phyloP scores from a whole-genome alignment of 2,329 filamentous ascomycete species.

The Stagonosporopsis cucurbitacearum region DNA sequence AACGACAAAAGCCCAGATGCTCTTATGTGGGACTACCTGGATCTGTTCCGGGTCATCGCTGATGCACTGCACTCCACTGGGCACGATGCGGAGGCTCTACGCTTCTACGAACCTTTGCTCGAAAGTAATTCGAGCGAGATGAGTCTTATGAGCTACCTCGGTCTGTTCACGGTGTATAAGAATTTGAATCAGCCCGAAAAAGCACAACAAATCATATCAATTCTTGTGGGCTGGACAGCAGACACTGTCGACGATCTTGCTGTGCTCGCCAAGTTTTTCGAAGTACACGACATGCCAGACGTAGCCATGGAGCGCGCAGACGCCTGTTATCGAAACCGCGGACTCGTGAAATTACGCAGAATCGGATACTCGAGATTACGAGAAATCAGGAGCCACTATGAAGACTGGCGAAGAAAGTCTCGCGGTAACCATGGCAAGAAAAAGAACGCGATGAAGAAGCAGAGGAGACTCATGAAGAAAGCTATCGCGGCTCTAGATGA shows the following conservation, averaged over 20 bases:
- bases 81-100: constrained; percentile 61
- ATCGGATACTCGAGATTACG: constrained; percentile 40
- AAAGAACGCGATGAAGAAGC: constrained; percentile 36
- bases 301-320: constrained; percentile 55
- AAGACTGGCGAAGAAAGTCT: constrained; percentile 32
- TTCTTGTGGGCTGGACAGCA: constrained; percentile 74
- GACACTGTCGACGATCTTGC: constrained; percentile 77
- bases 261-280: constrained; percentile 83
- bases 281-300: constrained; percentile 69
- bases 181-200: constrained; percentile 67
- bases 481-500: constrained; percentile 28
- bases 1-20: constrained; percentile 59
- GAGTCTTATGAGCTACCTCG: constrained; percentile 40
- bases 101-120: constrained; percentile 62
- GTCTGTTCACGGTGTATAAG: constrained; percentile 68
- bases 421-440: constrained; percentile 37
- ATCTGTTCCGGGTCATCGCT: constrained; percentile 78
- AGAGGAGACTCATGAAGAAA: constrained; percentile 35
- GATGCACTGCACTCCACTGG: constrained; percentile 62
- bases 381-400: constrained; percentile 37
- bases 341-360: constrained; percentile 53
- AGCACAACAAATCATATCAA: constrained; percentile 79
- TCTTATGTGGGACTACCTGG: constrained; percentile 70
- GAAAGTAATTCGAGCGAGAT: constrained; percentile 32
- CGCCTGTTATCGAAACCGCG: constrained; percentile 75